Evolutionary conservation across 176 grass and related monocot genomes (phyloP), one percentile per base, ranked within the genome.

Genomic region (Rhynchospora breviuscula): DNA sequence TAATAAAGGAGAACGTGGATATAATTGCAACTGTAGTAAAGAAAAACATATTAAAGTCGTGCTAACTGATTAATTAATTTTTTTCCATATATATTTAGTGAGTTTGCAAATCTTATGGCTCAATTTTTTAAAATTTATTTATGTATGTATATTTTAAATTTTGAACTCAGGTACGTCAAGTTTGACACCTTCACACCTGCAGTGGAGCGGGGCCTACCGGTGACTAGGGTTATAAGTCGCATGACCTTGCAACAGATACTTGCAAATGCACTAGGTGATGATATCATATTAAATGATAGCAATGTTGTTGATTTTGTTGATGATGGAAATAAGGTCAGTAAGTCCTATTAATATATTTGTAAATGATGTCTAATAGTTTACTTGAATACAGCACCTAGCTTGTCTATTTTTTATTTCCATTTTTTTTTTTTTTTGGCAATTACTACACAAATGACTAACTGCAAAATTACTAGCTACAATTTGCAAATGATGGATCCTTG

Each of bases 151-250:
- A 7, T 10, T 18, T 25, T 72, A 5, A 80, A 80, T 60, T 77
- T 45, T 52, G 52, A 80, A 54, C 7, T 86, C 89, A 98, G 93
- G 93, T 98, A 98, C 88, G 88, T 89, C 86, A 98, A 98, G 86
- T 98, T 98, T 86, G 96, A 95, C 83, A 98, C 93, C 18, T 95
- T 98, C 82, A 98, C 96, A 73, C 96, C 96, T 83, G 93, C 93
- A 64, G 88, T 79, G 26, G 96, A 98, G 57, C 70, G 96, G 70
- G 96, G 96, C 48, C 88, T 98, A 71, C 96, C 93, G 17, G 93
- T 98, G 54, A 98, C 96, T 81, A 93, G 96, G 85, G 96, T 98
- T 68, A 93, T 98, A 83, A 98, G 96, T 85, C 96, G 96, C 44
- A 98, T 95, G 96, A 89, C 88, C 1, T 87, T 98, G 83, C 93